A percentile compares a stretch with the other conserved stretches of the same genome.
Conservation (phyloP, 257 asterid genomes). For the Solanum habrochaites region DNA sequence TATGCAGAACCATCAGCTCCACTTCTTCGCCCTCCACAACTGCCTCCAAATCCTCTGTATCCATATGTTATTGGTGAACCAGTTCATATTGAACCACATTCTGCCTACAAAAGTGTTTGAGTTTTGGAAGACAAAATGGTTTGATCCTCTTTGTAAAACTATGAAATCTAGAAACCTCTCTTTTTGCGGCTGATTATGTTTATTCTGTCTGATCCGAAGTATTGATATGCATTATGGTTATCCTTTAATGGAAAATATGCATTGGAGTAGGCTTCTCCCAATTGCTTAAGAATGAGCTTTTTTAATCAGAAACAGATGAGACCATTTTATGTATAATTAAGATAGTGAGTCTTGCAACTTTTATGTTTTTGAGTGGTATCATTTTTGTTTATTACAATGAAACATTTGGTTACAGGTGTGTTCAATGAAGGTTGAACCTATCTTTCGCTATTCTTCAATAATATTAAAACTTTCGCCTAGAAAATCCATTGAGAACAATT, state of each 20-base stretch:
- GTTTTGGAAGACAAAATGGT: background rate
- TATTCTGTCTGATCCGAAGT: background rate
- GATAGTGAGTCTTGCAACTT: background rate
- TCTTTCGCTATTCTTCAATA: background rate
- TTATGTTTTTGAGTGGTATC: background rate
- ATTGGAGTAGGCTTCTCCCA: background rate
- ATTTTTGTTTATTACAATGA: background rate
- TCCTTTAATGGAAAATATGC: background rate
- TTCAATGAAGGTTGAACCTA: no score
- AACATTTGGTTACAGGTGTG: no score
- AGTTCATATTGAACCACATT: background rate
- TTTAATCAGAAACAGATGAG: background rate
- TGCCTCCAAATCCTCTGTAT: background rate
- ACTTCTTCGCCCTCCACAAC: slow-evolving; percentile 10
- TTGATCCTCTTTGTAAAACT: background rate
- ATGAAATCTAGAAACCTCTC: background rate
- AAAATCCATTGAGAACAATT: background rate
- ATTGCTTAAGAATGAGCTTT: background rate
- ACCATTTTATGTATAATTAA: background rate
- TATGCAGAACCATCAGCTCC: slow-evolving; percentile 6
- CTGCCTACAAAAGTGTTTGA: background rate
- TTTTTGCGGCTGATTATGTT: background rate
- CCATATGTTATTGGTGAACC: slow-evolving; percentile 12
- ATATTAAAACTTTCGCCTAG: background rate
- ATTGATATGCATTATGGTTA: no score